phyloP scores from a whole-genome alignment of 2,329 filamentous ascomycete genomes.

The Neurospora sp. region DNA sequence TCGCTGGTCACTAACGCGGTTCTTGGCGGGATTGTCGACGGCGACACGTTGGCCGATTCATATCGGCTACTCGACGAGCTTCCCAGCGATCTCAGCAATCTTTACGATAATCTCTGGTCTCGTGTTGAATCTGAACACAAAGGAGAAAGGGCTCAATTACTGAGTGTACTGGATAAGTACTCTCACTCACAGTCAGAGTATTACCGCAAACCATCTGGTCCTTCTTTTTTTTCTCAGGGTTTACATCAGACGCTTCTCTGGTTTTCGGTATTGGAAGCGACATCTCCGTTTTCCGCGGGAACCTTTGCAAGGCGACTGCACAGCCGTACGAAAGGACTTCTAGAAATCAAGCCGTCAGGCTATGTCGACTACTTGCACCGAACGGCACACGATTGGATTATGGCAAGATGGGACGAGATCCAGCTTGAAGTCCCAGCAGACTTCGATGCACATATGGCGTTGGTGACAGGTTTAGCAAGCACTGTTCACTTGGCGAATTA shows the following conservation, averaged over 20 bases:
- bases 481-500: background rate
- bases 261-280: background rate
- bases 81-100: conserved; percentile 1
- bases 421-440: background rate
- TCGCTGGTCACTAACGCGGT: conserved; percentile 3
- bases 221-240: background rate
- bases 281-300: background rate
- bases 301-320: conserved; percentile 1
- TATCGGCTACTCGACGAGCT: background rate
- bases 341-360: conserved; percentile 1
- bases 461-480: background rate
- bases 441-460: background rate
- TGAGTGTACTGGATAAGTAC: background rate
- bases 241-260: background rate
- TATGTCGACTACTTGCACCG: conserved; percentile 8
- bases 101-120: conserved; percentile 3
- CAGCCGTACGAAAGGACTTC: conserved; percentile 8
- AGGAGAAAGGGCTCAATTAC: background rate
- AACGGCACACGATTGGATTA: conserved; percentile 9
- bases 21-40: background rate
- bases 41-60: background rate
- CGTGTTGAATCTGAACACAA: background rate
- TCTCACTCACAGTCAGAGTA: background rate
- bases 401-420: background rate
- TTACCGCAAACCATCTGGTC: background rate